phyloP scores from a whole-genome alignment of 2,329 filamentous ascomycete species.

The Penicillium sp. region DNA sequence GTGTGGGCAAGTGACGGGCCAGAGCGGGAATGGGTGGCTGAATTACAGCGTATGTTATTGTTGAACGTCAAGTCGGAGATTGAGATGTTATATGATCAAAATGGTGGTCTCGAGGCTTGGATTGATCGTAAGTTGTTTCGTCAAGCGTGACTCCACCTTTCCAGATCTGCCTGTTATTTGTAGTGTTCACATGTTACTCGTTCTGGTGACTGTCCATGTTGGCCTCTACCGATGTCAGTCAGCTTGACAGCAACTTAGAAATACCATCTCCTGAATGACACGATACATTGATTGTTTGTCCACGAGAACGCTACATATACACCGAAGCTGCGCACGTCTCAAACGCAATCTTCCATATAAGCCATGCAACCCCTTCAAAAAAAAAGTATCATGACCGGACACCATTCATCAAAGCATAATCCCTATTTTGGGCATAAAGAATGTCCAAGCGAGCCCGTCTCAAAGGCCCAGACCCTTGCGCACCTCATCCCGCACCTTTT shows the following conservation, averaged over 20 bases:
- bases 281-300: slow-evolving; percentile 6
- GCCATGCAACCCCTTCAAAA: slow-evolving; percentile 10
- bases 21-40: slow-evolving; percentile 43
- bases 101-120: slow-evolving; percentile 40
- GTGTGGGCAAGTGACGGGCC: slow-evolving; percentile 40
- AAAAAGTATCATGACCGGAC: slow-evolving; percentile 14
- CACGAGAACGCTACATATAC: slow-evolving; percentile 7
- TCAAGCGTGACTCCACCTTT: slow-evolving; percentile 7
- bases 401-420: slow-evolving; percentile 19
- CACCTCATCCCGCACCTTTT: slow-evolving; percentile 75
- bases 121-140: slow-evolving; percentile 34
- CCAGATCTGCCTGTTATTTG: too few species aligned
- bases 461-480: slow-evolving; percentile 70
- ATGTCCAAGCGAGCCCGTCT: slow-evolving; percentile 12
- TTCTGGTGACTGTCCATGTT: neutral
- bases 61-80: slow-evolving; percentile 58
- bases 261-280: neutral
- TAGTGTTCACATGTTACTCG: too few species aligned
- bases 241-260: neutral
- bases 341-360: slow-evolving; percentile 9
- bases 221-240: neutral
- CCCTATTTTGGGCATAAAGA: neutral
- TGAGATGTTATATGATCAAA: slow-evolving; percentile 47
- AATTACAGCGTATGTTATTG: slow-evolving; percentile 58
- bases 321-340: slow-evolving; percentile 12